phyloP scores from a whole-genome alignment of 2,329 filamentous ascomycete species.

The Macrophomina tecta region DNA sequence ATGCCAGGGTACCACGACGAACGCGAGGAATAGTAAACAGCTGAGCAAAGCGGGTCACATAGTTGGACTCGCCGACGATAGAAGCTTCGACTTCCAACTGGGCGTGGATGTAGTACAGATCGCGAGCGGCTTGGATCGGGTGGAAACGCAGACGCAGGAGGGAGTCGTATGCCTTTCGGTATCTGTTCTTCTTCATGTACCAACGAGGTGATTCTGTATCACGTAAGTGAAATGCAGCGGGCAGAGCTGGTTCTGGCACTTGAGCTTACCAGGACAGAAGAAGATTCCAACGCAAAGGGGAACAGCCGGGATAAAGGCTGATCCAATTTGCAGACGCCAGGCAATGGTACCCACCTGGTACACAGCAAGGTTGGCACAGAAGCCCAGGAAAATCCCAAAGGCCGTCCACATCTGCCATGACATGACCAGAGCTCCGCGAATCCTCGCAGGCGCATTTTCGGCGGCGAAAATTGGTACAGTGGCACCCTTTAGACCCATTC shows the following conservation, averaged over 20 bases:
- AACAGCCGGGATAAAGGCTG: slow-evolving; percentile 48
- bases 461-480: slow-evolving; percentile 80
- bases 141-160: slow-evolving; percentile 47
- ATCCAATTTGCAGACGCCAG: slow-evolving; percentile 50
- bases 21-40: slow-evolving; percentile 38
- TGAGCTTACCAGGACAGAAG: slow-evolving; percentile 38
- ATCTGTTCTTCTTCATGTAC: slow-evolving; percentile 49
- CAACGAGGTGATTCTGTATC: slow-evolving; percentile 43
- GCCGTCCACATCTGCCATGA: slow-evolving; percentile 53
- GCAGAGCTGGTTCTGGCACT: background rate
- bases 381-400: slow-evolving; percentile 55
- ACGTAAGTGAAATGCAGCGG: background rate
- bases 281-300: slow-evolving; percentile 46
- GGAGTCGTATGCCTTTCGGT: slow-evolving; percentile 47
- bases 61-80: slow-evolving; percentile 36
- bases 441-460: slow-evolving; percentile 65
- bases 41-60: slow-evolving; percentile 3
- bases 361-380: slow-evolving; percentile 49
- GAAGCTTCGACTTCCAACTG: slow-evolving; percentile 41
- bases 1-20: slow-evolving; percentile 35
- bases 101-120: slow-evolving; percentile 55
- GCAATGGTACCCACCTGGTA: slow-evolving; percentile 43
- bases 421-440: slow-evolving; percentile 38
- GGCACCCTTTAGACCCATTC: slow-evolving; percentile 76
- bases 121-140: slow-evolving; percentile 49